Base-by-base conservation (phyloP, 2,329 filamentous ascomycete species). In the Hypoxylon sp. region DNA sequence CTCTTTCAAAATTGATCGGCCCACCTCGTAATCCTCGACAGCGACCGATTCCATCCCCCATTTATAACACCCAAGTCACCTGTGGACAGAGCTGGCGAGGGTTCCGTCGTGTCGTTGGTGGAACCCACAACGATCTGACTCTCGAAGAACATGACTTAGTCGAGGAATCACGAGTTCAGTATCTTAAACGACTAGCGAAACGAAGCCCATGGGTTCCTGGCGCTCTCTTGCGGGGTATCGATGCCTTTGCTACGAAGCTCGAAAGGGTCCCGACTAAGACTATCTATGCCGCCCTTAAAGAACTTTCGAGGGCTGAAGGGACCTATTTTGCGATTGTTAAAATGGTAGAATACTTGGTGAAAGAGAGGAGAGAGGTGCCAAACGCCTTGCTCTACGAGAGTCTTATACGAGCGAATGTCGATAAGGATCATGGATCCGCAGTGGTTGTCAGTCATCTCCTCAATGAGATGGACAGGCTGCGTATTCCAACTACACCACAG, bases 401-500 rank as follows among this genome's bases (percentile, higher is more conserved):
- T 13, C 81, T 97, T 57, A 90, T 97, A 73, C 84, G 90, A 66
- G 88, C 90, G 51, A 94, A 97, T 80, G 84, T 87, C 31, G 86
- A 90, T 75, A 83, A 86, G 0, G 62, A 70, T 42, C 77, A 86
- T 58, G 94, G 94, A 8, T 94, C 91, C 4, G 90, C 90, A 2
- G 84, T 84, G 29, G 86, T 87, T 51, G 86, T 95, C 13, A 80
- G 76, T 35, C 82, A 81, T 19, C 81, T 97, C n/a, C 80, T 97
- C 24, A 81, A 87, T 22, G 93, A 97, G 74, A 92, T 98, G 90
- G 84, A 85, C 47, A 77, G 80, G 1, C 82, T 85, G 46, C 85
- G 84, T 0, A 83, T 98, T 48, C 81, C 87, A 46, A 84, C 89
- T 6, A 92, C 94, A 71, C 85, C 86, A 0, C 84, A 84, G 3